phyloP scores from a whole-genome alignment of 1,284 basidiomycete species.

The Trichosporon ovoides region DNA sequence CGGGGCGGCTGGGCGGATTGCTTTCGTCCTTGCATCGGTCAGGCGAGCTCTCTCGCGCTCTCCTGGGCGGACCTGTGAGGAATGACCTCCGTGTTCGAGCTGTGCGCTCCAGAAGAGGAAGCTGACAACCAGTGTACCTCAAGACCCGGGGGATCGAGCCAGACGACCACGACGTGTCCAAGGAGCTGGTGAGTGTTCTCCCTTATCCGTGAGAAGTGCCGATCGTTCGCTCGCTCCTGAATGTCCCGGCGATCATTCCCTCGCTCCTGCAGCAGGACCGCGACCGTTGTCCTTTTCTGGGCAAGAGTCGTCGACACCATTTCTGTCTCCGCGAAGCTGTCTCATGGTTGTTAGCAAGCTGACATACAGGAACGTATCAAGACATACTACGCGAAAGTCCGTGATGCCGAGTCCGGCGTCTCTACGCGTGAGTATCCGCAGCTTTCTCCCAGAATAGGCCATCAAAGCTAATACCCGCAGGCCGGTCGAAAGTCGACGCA shows the following conservation, averaged over 20 bases:
- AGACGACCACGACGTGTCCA: slow-evolving; percentile 36
- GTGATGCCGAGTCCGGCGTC: slow-evolving; percentile 30
- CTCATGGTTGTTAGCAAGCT: neutral
- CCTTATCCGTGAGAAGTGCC: no score
- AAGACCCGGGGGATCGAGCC: slow-evolving; percentile 43
- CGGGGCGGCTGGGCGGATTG: no score
- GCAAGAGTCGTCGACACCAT: no score
- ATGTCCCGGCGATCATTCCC: no score
- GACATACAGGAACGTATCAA: slow-evolving; percentile 21
- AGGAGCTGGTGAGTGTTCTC: slow-evolving; percentile 37
- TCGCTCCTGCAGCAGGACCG: no score
- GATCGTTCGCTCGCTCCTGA: no score
- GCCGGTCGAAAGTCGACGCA: slow-evolving; percentile 26
- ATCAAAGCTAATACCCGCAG: slow-evolving; percentile 6
- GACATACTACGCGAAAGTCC: slow-evolving; percentile 41
- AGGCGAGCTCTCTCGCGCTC: no score
- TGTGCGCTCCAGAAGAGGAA: no score
- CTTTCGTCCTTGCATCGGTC: no score
- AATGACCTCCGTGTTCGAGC: no score
- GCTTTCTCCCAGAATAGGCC: neutral
- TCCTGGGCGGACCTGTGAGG: no score
- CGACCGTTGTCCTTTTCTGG: no score
- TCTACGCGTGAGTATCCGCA: slow-evolving; percentile 26
- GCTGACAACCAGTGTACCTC: slow-evolving; percentile 38
- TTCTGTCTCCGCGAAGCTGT: neutral